Conservation (phyloP, 148 eudicot genomes). For the Nepenthes mirabilis region DNA sequence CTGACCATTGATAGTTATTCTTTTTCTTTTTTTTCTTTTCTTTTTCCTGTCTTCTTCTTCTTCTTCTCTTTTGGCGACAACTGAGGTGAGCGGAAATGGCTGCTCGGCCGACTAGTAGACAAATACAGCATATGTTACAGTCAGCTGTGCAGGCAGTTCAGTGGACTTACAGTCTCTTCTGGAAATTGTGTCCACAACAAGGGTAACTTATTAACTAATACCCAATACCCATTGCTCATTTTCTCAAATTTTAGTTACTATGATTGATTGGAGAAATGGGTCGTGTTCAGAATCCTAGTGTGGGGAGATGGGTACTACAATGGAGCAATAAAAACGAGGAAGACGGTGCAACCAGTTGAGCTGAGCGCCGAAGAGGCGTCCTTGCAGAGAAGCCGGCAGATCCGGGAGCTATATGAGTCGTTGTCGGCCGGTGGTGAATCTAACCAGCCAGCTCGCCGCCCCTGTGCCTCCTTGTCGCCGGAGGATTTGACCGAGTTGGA, state of each 20-base stretch:
- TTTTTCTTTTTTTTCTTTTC: background rate
- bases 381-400: slow-evolving; percentile 68
- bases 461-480: slow-evolving; percentile 72
- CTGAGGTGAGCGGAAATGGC: slow-evolving; percentile 12
- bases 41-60: background rate
- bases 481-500: slow-evolving; percentile 89
- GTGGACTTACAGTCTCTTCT: slow-evolving; percentile 87
- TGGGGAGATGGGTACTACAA: slow-evolving; percentile 94
- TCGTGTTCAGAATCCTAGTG: slow-evolving; percentile 30
- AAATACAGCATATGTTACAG: slow-evolving; percentile 50
- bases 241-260: too few species aligned
- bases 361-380: slow-evolving; percentile 55
- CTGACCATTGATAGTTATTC: background rate
- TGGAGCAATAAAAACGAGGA: slow-evolving; percentile 82
- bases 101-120: slow-evolving; percentile 13
- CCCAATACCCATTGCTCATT: background rate
- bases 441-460: slow-evolving; percentile 31
- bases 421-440: slow-evolving; percentile 58
- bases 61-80: background rate
- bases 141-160: slow-evolving; percentile 55
- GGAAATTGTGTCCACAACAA: slow-evolving; percentile 78
- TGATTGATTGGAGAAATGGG: background rate
- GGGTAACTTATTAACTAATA: slow-evolving; percentile 28
- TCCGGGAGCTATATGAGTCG: slow-evolving; percentile 67
- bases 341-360: slow-evolving; percentile 63